phyloP scores from a whole-genome alignment of 305 asterid species.

The Fraxinus floribunda region DNA sequence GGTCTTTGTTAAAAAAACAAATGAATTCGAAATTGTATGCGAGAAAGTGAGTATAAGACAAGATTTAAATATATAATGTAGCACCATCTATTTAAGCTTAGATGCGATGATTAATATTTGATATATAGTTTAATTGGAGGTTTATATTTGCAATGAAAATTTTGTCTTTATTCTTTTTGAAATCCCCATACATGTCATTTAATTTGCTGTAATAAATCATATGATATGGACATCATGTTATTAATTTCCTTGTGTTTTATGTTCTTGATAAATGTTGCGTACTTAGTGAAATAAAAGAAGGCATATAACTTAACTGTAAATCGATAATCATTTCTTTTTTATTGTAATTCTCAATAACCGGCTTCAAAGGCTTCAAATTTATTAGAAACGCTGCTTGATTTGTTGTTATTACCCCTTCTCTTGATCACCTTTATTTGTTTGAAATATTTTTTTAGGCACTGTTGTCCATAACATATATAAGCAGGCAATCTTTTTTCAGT shows the following conservation, averaged over 20 bases:
- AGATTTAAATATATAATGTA: background rate
- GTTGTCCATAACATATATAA: background rate
- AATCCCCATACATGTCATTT: background rate
- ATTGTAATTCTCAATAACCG: background rate
- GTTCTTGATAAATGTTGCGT: background rate
- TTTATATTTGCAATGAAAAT: background rate
- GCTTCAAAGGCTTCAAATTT: too few species aligned
- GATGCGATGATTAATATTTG: background rate
- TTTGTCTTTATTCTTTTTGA: background rate
- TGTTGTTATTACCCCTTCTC: background rate
- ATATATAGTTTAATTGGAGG: background rate
- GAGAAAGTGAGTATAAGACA: background rate
- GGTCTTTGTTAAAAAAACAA: background rate
- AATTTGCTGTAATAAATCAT: background rate
- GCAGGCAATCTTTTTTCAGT: background rate
- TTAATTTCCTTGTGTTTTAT: background rate
- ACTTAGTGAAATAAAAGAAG: background rate
- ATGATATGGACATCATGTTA: background rate
- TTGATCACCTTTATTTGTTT: background rate
- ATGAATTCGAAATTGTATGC: background rate
- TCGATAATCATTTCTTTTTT: background rate
- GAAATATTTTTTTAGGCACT: background rate
- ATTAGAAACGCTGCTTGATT: background rate
- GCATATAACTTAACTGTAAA: background rate
- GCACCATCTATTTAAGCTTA: background rate